A percentile compares a stretch with the other conserved stretches of the same genome.
phyloP scores from a whole-genome alignment of 2,329 filamentous ascomycete species.

The Fusarium sambucinum region DNA sequence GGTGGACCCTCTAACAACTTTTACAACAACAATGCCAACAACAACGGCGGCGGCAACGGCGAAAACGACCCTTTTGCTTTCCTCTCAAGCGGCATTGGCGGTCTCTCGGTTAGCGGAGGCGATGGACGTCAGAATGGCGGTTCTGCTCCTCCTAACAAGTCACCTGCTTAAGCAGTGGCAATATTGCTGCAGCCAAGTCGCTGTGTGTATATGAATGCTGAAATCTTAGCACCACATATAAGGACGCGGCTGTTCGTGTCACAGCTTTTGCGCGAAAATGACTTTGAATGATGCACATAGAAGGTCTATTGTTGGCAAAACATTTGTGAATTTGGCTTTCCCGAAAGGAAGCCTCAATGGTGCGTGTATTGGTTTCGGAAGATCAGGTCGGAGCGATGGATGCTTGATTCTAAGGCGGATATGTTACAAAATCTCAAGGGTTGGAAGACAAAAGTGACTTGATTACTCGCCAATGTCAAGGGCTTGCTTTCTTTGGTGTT shows the following conservation, averaged over 20 bases:
- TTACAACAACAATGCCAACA: slow-evolving; percentile 71
- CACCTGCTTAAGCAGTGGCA: slow-evolving; percentile 62
- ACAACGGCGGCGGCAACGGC: slow-evolving; percentile 71
- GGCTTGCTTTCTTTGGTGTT: slow-evolving; percentile 50
- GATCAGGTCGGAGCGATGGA: slow-evolving; percentile 57
- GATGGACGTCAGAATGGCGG: slow-evolving; percentile 74
- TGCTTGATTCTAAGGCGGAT: slow-evolving; percentile 53
- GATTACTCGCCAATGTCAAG: slow-evolving; percentile 49
- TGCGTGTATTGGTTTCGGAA: slow-evolving; percentile 54
- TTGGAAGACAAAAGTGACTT: slow-evolving; percentile 58
- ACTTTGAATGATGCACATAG: slow-evolving; percentile 61
- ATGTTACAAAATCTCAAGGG: slow-evolving; percentile 52
- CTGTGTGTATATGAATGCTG: slow-evolving; percentile 48
- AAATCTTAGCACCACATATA: slow-evolving; percentile 39
- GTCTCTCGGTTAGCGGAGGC: slow-evolving; percentile 76
- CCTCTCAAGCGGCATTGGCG: slow-evolving; percentile 78
- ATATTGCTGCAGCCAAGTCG: slow-evolving; percentile 41
- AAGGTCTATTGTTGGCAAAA: slow-evolving; percentile 60
- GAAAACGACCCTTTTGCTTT: slow-evolving; percentile 85
- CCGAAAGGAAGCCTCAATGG: slow-evolving; percentile 54
- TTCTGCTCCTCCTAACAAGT: slow-evolving; percentile 68
- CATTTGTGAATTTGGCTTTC: slow-evolving; percentile 58
- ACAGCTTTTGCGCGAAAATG: slow-evolving; percentile 47
- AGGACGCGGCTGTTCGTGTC: slow-evolving; percentile 45
- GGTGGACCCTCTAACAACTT: slow-evolving; percentile 73